Conservation (phyloP, 2,329 filamentous ascomycete species). For the Colletotrichum cereale region DNA sequence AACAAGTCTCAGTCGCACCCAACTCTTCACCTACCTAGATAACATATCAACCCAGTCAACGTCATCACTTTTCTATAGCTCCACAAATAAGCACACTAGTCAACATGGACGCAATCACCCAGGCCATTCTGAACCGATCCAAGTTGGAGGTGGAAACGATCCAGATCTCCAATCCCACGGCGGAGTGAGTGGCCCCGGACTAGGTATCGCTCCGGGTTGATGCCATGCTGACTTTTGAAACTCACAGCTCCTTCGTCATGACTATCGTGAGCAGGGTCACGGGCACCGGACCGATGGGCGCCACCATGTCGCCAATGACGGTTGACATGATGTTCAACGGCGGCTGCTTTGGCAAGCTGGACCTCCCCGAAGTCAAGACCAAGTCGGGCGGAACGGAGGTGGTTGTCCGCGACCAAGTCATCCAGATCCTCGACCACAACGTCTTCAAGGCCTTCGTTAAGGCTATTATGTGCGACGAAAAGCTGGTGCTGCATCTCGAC, state of each 20-base stretch:
- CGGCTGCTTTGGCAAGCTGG: constrained; percentile 47
- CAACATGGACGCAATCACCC: constrained; percentile 47
- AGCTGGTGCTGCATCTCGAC: constrained; percentile 47
- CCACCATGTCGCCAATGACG: constrained; percentile 47
- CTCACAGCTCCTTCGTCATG: constrained; percentile 48
- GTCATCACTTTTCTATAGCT: constrained; percentile 25
- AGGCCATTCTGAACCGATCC: constrained; percentile 46
- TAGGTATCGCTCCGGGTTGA: no score
- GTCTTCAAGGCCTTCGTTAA: constrained; percentile 49
- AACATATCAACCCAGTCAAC: constrained; percentile 7
- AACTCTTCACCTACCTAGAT: constrained; percentile 21
- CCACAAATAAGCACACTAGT: constrained; percentile 22
- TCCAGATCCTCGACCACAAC: constrained; percentile 47
- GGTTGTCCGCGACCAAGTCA: constrained; percentile 44
- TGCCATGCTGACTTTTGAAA: constrained; percentile 11
- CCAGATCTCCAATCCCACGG: constrained; percentile 47
- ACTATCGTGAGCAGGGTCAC: constrained; percentile 48
- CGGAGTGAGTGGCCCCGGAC: constrained; percentile 45
- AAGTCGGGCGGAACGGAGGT: constrained; percentile 47
- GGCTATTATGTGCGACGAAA: constrained; percentile 47
- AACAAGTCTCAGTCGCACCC: neutral
- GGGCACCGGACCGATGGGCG: constrained; percentile 48
- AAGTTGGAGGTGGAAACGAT: constrained; percentile 47
- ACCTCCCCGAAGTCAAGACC: constrained; percentile 47
- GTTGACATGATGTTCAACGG: constrained; percentile 49